These are phyloP conservation scores for Hibiscus tridactylites DNA, from an alignment of 345 rosid species.

Conservation along the genomic window DNA sequence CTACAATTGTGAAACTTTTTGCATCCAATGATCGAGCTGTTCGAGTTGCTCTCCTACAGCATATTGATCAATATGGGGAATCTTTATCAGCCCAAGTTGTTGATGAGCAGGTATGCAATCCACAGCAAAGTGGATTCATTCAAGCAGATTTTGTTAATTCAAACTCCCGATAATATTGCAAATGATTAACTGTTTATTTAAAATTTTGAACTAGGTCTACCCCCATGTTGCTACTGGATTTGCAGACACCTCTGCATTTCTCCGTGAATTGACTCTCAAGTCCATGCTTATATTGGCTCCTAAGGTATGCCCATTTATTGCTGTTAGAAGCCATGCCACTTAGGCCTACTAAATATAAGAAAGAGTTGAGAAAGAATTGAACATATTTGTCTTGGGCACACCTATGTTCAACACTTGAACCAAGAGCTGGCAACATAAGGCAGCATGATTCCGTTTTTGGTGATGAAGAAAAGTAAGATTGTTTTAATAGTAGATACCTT, in stretches of 20 bases:
- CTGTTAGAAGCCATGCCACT: neutral
- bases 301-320: conserved; percentile 36
- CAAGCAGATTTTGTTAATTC: conserved; percentile 5
- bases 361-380: neutral
- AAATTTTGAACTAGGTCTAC: conserved; percentile 50
- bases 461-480: neutral
- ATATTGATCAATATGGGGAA: conserved; percentile 94
- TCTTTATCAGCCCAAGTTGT: conserved; percentile 76
- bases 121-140: neutral
- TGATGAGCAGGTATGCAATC: conserved; percentile 81
- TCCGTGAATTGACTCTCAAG: conserved; percentile 95
- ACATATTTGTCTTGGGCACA: neutral
- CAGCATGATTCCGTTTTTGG: neutral
- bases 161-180: neutral
- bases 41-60: conserved; percentile 90
- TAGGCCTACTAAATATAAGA: neutral
- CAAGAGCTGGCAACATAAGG: neutral
- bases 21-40: conserved; percentile 92
- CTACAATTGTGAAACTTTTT: conserved; percentile 80
- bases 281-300: conserved; percentile 97
- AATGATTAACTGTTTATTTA: neutral
- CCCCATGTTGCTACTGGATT: conserved; percentile 94
- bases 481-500: neutral
- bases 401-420: neutral
- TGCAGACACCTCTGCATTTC: conserved; percentile 84